Evolutionary conservation across 2,329 filamentous ascomycete species (phyloP), one percentile per base, ranked within the genome.

Genomic region (Fusarium nurragi): DNA sequence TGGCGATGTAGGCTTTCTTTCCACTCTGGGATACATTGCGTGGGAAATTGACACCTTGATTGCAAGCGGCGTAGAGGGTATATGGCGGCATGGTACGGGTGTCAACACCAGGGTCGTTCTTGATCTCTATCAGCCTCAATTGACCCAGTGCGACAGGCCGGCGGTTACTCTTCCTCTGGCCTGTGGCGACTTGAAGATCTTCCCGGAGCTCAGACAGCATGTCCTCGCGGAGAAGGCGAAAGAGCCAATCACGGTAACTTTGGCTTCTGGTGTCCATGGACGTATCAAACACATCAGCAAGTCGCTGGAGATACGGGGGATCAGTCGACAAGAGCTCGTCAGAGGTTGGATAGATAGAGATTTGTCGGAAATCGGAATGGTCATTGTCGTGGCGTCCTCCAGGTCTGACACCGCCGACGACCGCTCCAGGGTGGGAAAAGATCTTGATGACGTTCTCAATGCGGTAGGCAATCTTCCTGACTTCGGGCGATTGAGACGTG

Each of bases 311-410:
- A 71, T 86, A 92, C 0, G 85, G 81, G 22, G 73, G 70, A 4
- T 83, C 79, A 0, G 71, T 79, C 0, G 83, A 88, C 0, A 79
- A 56, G 2, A 93, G 79, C 69, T 93, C 90, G 46, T 90, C 86
- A 0, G 82, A 73, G 0, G 90, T 93, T 0, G 90, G 91, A 44
- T 86, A 82, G 14, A 93, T 87, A 3, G 83, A 76, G 30, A 92
- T 86, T 0, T 86, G 58, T 1, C 85, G 81, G 65, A 88, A 88
- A 63, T 91, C 81, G 2, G 69, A 77, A 69, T 84, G 84, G 67
- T 93, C 90, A 51, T 94, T 94, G 73, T 93, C 88, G 64, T 94
- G 90, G 0, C 90, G 83, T 1, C 89, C 89, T 0, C 90, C 90
- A 1, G 89, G 83, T 2, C 68, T 70, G 28, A 72, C 38, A 9